Conservation (phyloP, 805 yeast genomes). For the Yarrowia sp. region DNA sequence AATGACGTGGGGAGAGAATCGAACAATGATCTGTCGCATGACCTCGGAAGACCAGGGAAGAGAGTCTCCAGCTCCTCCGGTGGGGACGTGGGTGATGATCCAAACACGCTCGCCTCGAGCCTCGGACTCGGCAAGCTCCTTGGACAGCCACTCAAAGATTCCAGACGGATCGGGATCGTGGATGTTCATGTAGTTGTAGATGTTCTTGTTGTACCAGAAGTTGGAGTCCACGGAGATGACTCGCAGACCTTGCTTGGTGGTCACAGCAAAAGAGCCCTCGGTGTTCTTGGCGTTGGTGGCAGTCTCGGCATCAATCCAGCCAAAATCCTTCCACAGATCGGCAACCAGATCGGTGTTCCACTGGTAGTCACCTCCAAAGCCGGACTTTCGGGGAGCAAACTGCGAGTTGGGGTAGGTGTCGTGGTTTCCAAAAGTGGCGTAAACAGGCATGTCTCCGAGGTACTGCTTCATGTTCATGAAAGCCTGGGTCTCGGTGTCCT, state of each 20-base stretch:
- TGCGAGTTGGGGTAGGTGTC: conserved; percentile 78
- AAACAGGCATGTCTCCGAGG: conserved; percentile 62
- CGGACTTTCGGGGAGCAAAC: conserved; percentile 60
- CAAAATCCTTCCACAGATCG: conserved; percentile 56
- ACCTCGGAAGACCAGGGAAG: conserved; percentile 66
- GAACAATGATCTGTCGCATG: conserved; percentile 62
- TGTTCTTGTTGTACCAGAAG: conserved; percentile 69
- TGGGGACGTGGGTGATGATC: conserved; percentile 74
- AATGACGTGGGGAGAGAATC: conserved; percentile 72
- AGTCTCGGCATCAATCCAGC: conserved; percentile 53
- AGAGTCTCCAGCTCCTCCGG: conserved; percentile 56
- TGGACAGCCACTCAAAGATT: conserved; percentile 63
- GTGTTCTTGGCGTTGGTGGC: conserved; percentile 44
- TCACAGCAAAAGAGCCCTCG: conserved; percentile 67
- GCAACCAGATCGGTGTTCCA: conserved; percentile 60
- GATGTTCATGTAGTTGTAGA: conserved; percentile 58
- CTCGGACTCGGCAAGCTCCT: conserved; percentile 67
- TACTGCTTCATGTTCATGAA: conserved; percentile 60
- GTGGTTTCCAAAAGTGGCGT: conserved; percentile 71
- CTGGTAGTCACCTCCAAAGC: conserved; percentile 54
- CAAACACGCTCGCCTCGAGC: conserved; percentile 65
- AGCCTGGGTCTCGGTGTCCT: conserved; percentile 59
- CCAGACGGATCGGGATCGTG: conserved; percentile 68
- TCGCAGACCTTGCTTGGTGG: conserved; percentile 63
- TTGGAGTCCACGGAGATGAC: conserved; percentile 70